phyloP scores from a whole-genome alignment of 1,284 basidiomycete species.

The Malassezia psittaci region DNA sequence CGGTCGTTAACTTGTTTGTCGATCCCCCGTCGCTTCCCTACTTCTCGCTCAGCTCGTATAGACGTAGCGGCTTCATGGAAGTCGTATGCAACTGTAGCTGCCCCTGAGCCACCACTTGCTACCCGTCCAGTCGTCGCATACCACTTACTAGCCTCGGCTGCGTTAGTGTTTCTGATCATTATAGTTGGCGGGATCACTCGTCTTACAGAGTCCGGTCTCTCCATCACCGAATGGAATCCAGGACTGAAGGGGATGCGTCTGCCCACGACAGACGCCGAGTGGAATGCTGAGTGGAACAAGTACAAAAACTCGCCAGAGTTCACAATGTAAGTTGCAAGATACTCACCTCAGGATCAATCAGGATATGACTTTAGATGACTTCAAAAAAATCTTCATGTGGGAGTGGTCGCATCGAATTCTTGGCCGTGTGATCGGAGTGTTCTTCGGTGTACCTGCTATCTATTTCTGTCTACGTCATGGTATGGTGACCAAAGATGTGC shows the following conservation, averaged over 20 bases:
- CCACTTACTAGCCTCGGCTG: conserved; percentile 74
- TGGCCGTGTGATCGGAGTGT: conserved; percentile 73
- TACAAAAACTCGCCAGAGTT: conserved; percentile 94
- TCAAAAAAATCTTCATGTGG: conserved; percentile 96
- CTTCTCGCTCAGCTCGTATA: too few species aligned
- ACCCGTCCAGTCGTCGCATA: conserved; percentile 62
- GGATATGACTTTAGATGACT: conserved; percentile 73
- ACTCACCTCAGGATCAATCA: conserved; percentile 58
- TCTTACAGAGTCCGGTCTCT: conserved; percentile 90
- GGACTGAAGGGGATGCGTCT: conserved; percentile 73
- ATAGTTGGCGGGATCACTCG: conserved; percentile 93
- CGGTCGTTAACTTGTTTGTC: too few species aligned
- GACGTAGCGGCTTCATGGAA: too few species aligned
- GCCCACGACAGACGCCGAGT: conserved; percentile 65
- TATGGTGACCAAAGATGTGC: conserved; percentile 25
- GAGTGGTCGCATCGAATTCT: conserved; percentile 95
- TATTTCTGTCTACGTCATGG: conserved; percentile 22
- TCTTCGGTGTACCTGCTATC: conserved; percentile 46
- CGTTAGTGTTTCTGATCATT: conserved; percentile 78
- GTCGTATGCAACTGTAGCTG: background rate
- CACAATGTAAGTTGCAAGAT: conserved; percentile 60
- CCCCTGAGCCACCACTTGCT: background rate
- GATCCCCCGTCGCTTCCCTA: too few species aligned
- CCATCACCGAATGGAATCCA: conserved; percentile 95
- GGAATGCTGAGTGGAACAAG: conserved; percentile 85